A percentile compares a stretch with the other conserved stretches of the same genome.
These are phyloP conservation scores for Candida hungchunana DNA, from an alignment of 805 yeast species.

Conservation along the genomic window DNA sequence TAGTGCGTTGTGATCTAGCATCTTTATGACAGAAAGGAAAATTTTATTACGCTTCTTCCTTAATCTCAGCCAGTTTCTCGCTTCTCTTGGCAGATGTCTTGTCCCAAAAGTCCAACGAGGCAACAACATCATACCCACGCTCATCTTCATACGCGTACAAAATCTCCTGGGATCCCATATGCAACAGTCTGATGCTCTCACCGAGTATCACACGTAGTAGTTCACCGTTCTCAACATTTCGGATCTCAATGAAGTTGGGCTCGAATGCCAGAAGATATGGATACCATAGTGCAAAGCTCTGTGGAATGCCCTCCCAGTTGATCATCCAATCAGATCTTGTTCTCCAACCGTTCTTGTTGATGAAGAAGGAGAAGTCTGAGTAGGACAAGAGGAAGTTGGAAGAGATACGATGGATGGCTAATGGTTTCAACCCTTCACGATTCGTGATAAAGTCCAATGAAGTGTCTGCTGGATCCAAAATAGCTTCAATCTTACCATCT, in stretches of 20 bases:
- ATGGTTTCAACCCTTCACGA: constrained; percentile 78
- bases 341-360: constrained; percentile 95
- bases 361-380: constrained; percentile 90
- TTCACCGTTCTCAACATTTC: constrained; percentile 86
- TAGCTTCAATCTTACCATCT: constrained; percentile 79
- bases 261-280: constrained; percentile 93
- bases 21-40: no score
- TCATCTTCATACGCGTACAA: constrained; percentile 89
- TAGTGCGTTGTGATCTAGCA: no score
- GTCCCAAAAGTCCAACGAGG: constrained; percentile 87
- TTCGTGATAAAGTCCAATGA: constrained; percentile 90
- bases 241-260: constrained; percentile 81
- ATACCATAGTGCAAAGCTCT: constrained; percentile 86
- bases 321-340: constrained; percentile 90
- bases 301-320: constrained; percentile 96
- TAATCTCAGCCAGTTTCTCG: constrained; percentile 23
- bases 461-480: constrained; percentile 97
- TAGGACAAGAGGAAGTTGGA: constrained; percentile 85
- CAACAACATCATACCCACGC: constrained; percentile 86
- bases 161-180: constrained; percentile 89
- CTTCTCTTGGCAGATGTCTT: constrained; percentile 25
- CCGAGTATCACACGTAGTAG: constrained; percentile 86
- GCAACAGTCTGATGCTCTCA: constrained; percentile 84
- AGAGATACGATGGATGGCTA: constrained; percentile 86
- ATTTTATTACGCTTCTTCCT: no score